phyloP scores from a whole-genome alignment of 1,284 basidiomycete genomes.

The Cryptococcus hybrid region DNA sequence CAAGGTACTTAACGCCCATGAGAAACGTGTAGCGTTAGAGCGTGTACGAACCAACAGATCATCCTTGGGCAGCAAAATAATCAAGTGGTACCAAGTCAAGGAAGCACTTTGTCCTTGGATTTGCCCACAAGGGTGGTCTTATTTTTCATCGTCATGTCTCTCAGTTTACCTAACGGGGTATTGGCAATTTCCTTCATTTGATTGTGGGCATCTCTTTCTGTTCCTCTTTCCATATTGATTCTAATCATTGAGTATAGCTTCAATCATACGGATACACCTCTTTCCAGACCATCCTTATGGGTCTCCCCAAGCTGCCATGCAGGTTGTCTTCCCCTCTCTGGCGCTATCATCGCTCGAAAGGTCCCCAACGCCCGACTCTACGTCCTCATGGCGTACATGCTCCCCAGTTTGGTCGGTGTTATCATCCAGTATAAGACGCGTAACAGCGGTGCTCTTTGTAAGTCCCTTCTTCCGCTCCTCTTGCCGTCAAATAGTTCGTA shows the following conservation, averaged over 20 bases:
- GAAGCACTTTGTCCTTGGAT: slow-evolving; percentile 36
- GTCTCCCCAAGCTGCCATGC: slow-evolving; percentile 30
- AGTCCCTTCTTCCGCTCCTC: slow-evolving; percentile 4
- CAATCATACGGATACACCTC: slow-evolving; percentile 37
- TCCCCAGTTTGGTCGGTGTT: slow-evolving; percentile 20
- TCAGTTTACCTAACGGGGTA: slow-evolving; percentile 34
- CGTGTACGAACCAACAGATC: slow-evolving; percentile 39
- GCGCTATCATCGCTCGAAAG: slow-evolving; percentile 27
- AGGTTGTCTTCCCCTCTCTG: slow-evolving; percentile 31
- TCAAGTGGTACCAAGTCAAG: slow-evolving; percentile 39
- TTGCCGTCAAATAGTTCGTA: background rate
- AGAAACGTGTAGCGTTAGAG: slow-evolving; percentile 33
- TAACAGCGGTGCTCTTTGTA: slow-evolving; percentile 22
- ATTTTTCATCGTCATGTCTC: slow-evolving; percentile 19
- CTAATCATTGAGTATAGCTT: slow-evolving; percentile 11
- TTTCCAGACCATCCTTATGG: slow-evolving; percentile 36
- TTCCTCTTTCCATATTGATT: background rate
- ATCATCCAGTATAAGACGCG: slow-evolving; percentile 25
- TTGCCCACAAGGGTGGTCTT: slow-evolving; percentile 23
- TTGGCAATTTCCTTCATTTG: slow-evolving; percentile 19
- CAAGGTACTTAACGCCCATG: slow-evolving; percentile 22
- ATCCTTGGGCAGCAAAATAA: slow-evolving; percentile 26
- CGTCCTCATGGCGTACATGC: slow-evolving; percentile 28
- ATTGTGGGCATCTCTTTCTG: slow-evolving; percentile 12
- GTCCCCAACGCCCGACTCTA: slow-evolving; percentile 19